These are phyloP conservation scores for Nicotiana attenuata DNA, from an alignment of 257 asterid species.

Conservation along the genomic window DNA sequence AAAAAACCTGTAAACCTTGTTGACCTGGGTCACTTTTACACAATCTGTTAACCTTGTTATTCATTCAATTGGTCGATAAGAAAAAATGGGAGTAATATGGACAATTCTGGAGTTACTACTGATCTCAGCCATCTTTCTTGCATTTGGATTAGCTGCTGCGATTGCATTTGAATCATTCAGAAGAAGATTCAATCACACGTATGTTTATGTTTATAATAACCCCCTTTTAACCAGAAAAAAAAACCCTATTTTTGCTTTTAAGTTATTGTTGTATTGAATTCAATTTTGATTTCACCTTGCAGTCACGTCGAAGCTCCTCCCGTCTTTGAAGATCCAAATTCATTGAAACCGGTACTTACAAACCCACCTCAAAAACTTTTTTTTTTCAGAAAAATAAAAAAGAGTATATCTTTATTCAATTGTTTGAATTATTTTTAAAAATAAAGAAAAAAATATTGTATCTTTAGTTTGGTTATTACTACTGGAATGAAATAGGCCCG, in stretches of 20 bases:
- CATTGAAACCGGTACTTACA: slow-evolving; percentile 39
- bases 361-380: background rate
- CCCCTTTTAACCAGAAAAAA: background rate
- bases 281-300: slow-evolving; percentile 16
- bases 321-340: slow-evolving; percentile 81
- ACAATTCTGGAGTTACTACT: slow-evolving; percentile 39
- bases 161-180: slow-evolving; percentile 50
- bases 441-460: background rate
- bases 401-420: background rate
- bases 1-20: too few relatives aligned
- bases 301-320: slow-evolving; percentile 81
- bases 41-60: background rate
- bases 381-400: background rate
- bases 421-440: background rate
- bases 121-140: slow-evolving; percentile 38
- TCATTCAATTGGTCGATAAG: background rate
- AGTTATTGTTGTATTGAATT: background rate
- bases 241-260: background rate
- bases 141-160: slow-evolving; percentile 44
- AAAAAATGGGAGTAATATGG: slow-evolving; percentile 45
- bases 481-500: background rate
- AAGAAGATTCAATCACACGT: slow-evolving; percentile 62
- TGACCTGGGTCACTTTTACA: slow-evolving; percentile 1
- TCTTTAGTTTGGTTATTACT: background rate
- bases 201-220: slow-evolving; percentile 10